phyloP scores from a whole-genome alignment of 768 basidiomycete species.

The Psilocybe subaeruginosa region DNA sequence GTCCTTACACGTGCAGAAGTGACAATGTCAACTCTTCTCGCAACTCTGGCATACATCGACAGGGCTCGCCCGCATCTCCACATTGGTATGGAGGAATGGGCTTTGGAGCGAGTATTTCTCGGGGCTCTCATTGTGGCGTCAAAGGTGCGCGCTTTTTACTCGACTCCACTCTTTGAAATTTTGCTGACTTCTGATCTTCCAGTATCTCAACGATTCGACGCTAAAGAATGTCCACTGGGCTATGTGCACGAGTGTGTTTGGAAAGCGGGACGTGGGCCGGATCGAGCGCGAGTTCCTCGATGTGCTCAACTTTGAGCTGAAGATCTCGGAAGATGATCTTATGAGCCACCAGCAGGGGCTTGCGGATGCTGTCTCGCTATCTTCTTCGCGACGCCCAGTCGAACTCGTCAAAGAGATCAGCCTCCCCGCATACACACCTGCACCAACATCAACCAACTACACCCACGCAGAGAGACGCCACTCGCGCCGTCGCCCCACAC shows the following conservation, averaged over 20 bases:
- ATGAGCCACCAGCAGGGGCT: constrained; percentile 52
- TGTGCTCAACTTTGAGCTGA: constrained; percentile 77
- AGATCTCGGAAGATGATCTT: constrained; percentile 65
- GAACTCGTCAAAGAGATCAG: neutral
- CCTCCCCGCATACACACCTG: constrained; percentile 36
- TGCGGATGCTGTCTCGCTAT: constrained; percentile 26
- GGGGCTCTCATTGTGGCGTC: constrained; percentile 87
- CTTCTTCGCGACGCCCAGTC: constrained; percentile 22
- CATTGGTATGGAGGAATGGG: constrained; percentile 84
- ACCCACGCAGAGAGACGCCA: constrained; percentile 19
- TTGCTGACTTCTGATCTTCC: constrained; percentile 10
- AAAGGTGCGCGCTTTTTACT: constrained; percentile 55
- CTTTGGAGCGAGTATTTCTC: constrained; percentile 87
- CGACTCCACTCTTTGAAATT: constrained; percentile 7
- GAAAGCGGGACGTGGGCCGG: constrained; percentile 78
- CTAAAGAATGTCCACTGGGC: constrained; percentile 93
- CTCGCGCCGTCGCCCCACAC: constrained; percentile 15
- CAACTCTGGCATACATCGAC: constrained; percentile 76
- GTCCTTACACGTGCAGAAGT: constrained; percentile 78
- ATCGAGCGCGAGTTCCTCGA: constrained; percentile 85
- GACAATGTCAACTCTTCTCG: constrained; percentile 67
- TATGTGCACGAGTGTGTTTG: constrained; percentile 81
- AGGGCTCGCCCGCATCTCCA: constrained; percentile 79
- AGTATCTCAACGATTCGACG: constrained; percentile 89
- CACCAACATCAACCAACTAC: constrained; percentile 24